These are phyloP conservation scores for Botrytis paeoniae DNA, from an alignment of 2,329 filamentous ascomycete genomes.

Conservation along the genomic window DNA sequence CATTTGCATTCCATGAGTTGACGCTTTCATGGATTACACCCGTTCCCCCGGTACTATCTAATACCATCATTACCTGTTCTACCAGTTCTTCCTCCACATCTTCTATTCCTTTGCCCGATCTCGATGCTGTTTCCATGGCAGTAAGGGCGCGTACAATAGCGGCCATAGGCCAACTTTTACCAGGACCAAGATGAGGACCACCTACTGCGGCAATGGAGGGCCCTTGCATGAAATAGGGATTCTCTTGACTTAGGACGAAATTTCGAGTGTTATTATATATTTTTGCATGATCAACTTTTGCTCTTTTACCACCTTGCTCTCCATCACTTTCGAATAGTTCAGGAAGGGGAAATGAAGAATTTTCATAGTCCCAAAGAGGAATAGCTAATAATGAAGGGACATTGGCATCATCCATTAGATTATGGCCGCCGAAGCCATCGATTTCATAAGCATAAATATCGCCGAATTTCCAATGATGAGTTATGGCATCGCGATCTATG, in stretches of 20 bases:
- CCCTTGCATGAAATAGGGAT: constrained; percentile 67
- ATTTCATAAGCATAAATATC: constrained; percentile 77
- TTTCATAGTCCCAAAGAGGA: constrained; percentile 57
- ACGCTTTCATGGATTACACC: constrained; percentile 51
- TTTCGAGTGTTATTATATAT: constrained; percentile 76
- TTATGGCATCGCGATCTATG: constrained; percentile 68
- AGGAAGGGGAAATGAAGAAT: constrained; percentile 30
- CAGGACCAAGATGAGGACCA: constrained; percentile 61
- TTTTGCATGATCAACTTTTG: constrained; percentile 47
- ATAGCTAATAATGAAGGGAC: constrained; percentile 64
- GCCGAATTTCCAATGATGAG: constrained; percentile 58
- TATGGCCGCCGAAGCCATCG: constrained; percentile 57
- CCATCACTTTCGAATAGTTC: constrained; percentile 22
- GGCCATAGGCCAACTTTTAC: constrained; percentile 54
- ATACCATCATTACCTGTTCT: constrained; percentile 31
- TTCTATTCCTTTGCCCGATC: constrained; percentile 4
- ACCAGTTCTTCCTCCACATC: constrained; percentile 33
- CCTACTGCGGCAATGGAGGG: constrained; percentile 64
- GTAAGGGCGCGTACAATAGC: constrained; percentile 52
- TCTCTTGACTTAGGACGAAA: constrained; percentile 73
- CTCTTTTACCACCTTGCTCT: neutral
- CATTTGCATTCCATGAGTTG: constrained; percentile 41
- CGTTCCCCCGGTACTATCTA: constrained; percentile 28
- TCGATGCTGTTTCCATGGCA: constrained; percentile 34
- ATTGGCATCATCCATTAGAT: constrained; percentile 72